Evolutionary conservation across 1,284 basidiomycete species (phyloP), one percentile per base, ranked within the genome.

Genomic region (Puccinia sorghi): DNA sequence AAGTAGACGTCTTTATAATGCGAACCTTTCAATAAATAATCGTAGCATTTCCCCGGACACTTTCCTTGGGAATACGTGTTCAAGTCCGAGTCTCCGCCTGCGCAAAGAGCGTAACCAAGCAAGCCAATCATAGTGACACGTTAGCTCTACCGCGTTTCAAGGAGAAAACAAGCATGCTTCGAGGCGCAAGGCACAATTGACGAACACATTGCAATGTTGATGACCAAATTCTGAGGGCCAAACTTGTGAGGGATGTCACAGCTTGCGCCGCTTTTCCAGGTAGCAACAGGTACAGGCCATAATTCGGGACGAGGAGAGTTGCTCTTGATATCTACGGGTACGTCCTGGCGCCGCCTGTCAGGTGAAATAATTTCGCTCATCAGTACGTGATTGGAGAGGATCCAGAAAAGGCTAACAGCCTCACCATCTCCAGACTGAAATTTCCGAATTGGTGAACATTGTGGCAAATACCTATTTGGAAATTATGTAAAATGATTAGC

Each of bases 1-100:
- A 73, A 73, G 57, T 73, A 73, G 4, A 73, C 72, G 0, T 59
- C 56, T 73, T 73, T 73, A 20, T 73, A 73, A 22, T 73, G 25
- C 8, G 72, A 73, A 3, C 72, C 72, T 63, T 59, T 73, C 59
- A 73, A 32, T 0, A 73, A n/a, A 63, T 73, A n/a, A 37, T 73
- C 72, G n/a, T 46, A 73, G 46, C 72, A 73, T 61, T 41, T 73
- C 11, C 72, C 72, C 9, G 72, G 72, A 63, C 72, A 73, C 32
- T 52, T 43, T 3, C 72, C 72, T 73, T 73, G 57, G 20, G 72
- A 4, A 39, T 73, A 73, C 15, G 72, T 73, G 22, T 73, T 73
- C 59, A 57, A 37, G 43, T 73, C 72, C 15, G 72, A 56, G 57
- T 73, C 72, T 46, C 72, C 72, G n/a, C 72, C 72, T 73, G 7